Percentiles rank a stretch among this genome's conserved stretches.
These are phyloP conservation scores for Pinus tabuliformis DNA, from an alignment of 75 land plant species.

Conservation along the genomic window DNA sequence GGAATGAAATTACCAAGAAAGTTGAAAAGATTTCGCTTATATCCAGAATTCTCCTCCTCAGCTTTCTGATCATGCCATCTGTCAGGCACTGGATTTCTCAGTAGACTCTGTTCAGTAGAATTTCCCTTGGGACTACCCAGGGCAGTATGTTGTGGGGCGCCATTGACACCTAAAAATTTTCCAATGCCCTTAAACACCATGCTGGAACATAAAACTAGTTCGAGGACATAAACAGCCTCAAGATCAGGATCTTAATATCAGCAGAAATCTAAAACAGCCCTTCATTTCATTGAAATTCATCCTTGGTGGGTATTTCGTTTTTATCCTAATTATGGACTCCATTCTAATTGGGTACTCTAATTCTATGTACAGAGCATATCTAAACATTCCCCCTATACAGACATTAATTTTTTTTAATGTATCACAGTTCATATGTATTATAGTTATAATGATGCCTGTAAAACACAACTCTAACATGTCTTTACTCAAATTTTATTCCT, in stretches of 20 bases:
- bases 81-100: neutral
- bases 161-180: neutral
- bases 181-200: neutral
- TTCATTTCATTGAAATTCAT: too few species aligned
- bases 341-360: too few species aligned
- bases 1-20: neutral
- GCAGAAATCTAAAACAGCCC: too few species aligned
- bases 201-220: neutral
- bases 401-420: too few species aligned
- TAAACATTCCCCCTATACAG: too few species aligned
- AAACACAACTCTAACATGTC: too few species aligned
- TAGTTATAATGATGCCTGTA: too few species aligned
- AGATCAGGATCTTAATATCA: neutral
- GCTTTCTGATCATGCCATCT: neutral
- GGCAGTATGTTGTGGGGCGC: neutral
- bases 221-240: neutral
- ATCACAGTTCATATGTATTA: too few species aligned
- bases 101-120: neutral
- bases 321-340: too few species aligned
- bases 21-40: neutral
- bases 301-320: too few species aligned
- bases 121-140: neutral
- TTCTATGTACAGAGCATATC: too few species aligned
- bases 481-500: too few species aligned
- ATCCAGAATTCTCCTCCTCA: neutral